Evolutionary conservation across 192 early-diverging fungal species (phyloP).

Genomic region (Entomortierella beljakovae): DNA sequence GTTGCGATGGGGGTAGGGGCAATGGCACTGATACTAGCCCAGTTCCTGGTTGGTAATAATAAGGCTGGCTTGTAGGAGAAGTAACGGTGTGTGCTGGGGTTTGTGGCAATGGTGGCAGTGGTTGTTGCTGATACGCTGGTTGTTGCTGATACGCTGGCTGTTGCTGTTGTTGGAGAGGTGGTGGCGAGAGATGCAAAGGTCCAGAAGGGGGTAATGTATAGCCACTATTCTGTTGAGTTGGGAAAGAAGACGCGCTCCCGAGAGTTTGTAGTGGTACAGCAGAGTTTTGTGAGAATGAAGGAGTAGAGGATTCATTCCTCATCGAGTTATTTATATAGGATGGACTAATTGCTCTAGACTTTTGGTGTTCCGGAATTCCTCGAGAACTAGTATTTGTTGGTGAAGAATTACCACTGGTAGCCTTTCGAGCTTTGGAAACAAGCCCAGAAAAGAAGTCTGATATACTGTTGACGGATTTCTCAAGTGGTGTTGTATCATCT

Average conservation of each 20-base stretch:
- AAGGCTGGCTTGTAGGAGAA: slow-evolving; percentile 29
- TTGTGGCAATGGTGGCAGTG: slow-evolving; percentile 9
- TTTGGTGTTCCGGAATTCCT: not conserved
- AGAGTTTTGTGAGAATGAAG: not conserved
- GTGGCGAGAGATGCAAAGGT: not conserved
- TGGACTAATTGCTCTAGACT: slow-evolving; percentile 4
- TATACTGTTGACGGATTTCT: not conserved
- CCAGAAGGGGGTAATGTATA: slow-evolving; percentile 4
- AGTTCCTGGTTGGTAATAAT: slow-evolving; percentile 45
- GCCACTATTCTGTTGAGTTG: slow-evolving; percentile 14
- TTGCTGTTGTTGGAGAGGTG: slow-evolving; percentile 7
- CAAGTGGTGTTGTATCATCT: not conserved
- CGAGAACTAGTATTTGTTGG: not conserved
- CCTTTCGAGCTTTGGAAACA: slow-evolving; percentile 5
- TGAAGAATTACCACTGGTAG: not conserved
- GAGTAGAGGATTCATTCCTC: not conserved
- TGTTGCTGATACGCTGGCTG: slow-evolving; percentile 3
- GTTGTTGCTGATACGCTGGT: slow-evolving; percentile 2
- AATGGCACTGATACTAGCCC: slow-evolving; percentile 41
- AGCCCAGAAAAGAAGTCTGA: not conserved
- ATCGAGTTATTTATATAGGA: not conserved
- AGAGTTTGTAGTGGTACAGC: not conserved
- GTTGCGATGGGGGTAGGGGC: slow-evolving; percentile 4
- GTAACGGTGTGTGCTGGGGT: not conserved
- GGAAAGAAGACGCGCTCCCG: not conserved